phyloP scores from a whole-genome alignment of 139 green algal species.

The Tetraselmis chui region DNA sequence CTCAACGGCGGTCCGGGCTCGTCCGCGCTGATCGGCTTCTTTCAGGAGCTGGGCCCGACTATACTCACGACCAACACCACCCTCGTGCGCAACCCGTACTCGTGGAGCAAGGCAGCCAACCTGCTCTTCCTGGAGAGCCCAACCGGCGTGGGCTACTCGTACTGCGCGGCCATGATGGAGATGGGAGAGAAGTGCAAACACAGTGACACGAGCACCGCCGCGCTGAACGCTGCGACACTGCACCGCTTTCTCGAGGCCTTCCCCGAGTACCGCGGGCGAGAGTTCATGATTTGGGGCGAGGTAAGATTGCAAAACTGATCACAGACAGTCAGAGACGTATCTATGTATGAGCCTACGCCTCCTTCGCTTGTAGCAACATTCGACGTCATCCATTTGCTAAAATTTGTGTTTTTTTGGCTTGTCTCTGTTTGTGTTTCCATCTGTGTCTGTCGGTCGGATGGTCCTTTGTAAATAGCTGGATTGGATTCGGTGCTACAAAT shows the following conservation, averaged over 20 bases:
- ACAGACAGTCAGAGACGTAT: too few relatives aligned
- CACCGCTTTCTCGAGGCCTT: constrained; percentile 59
- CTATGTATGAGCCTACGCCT: too few relatives aligned
- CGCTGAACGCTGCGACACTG: constrained; percentile 50
- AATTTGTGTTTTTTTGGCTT: too few relatives aligned
- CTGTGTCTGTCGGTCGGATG: too few relatives aligned
- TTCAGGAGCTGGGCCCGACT: constrained; percentile 65
- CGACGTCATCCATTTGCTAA: too few relatives aligned
- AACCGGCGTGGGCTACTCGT: constrained; percentile 76
- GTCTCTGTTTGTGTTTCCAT: too few relatives aligned
- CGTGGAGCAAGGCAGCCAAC: constrained; percentile 63
- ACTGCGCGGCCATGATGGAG: constrained; percentile 26
- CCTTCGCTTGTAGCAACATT: too few relatives aligned
- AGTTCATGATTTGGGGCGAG: constrained; percentile 54
- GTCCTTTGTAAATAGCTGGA: too few relatives aligned
- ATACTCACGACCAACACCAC: constrained; percentile 3
- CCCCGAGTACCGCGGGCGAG: constrained; percentile 33
- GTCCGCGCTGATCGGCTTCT: constrained; percentile 70
- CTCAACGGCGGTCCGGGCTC: constrained; percentile 82
- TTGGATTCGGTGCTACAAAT: too few relatives aligned
- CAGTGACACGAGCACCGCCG: constrained; percentile 60
- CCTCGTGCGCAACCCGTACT: constrained; percentile 50
- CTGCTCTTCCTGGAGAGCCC: constrained; percentile 77
- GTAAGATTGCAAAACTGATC: too few relatives aligned
- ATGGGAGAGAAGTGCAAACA: constrained; percentile 11